These are phyloP conservation scores for Ilyonectria destructans DNA, from an alignment of 2,329 filamentous ascomycete species.

Conservation along the genomic window DNA sequence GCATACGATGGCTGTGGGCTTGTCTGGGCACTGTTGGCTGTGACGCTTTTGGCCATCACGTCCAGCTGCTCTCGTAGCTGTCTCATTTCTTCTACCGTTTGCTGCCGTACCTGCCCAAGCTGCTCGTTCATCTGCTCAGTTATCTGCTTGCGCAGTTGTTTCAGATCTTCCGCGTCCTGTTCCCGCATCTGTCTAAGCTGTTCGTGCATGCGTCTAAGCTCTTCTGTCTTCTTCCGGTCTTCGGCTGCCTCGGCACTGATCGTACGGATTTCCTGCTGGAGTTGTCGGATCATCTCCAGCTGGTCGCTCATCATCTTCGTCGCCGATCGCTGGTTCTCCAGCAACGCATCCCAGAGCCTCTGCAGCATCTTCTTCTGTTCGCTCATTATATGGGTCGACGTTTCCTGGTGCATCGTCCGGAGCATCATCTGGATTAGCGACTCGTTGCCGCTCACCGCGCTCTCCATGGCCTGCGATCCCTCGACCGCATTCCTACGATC, in stretches of 20 bases:
- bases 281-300: not conserved
- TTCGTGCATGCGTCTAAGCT: not conserved
- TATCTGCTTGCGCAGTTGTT: not conserved
- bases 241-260: not conserved
- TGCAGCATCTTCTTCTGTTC: not conserved
- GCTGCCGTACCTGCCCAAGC: not conserved
- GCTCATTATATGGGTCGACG: not conserved
- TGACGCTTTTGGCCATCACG: no score
- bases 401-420: not conserved
- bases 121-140: not conserved
- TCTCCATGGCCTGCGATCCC: not conserved
- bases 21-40: not conserved
- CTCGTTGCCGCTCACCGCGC: not conserved
- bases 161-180: not conserved
- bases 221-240: not conserved
- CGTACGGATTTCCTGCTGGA: not conserved
- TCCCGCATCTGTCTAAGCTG: not conserved
- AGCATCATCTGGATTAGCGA: not conserved
- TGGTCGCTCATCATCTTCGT: not conserved
- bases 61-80: not conserved
- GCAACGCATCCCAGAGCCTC: not conserved
- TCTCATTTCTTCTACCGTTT: not conserved
- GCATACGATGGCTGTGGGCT: constrained; percentile 1
- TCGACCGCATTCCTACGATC: not conserved
- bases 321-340: not conserved